Conservation (phyloP, 1,284 basidiomycete species). For the Malassezia furfur region DNA sequence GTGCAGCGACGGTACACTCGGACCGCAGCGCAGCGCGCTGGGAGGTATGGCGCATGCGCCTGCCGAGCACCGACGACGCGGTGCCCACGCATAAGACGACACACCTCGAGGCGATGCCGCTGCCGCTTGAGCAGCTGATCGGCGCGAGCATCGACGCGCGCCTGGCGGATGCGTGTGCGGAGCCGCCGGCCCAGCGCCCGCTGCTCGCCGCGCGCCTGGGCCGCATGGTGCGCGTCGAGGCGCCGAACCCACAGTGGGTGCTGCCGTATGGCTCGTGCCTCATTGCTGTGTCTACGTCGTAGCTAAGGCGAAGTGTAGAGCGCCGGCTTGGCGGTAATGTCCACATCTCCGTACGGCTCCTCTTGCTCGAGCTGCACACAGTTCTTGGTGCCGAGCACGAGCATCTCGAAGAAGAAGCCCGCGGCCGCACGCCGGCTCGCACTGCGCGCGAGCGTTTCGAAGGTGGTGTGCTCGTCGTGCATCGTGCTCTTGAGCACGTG, state of each 20-base stretch:
- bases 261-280: conserved; percentile 13
- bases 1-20: neutral
- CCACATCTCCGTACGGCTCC: conserved; percentile 68
- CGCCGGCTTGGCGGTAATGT: conserved; percentile 68
- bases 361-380: conserved; percentile 70
- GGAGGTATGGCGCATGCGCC: conserved; percentile 17
- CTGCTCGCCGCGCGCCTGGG: conserved; percentile 10
- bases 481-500: conserved; percentile 33
- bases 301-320: conserved; percentile 48
- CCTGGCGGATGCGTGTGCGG: neutral
- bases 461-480: conserved; percentile 51
- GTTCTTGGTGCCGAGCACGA: conserved; percentile 84
- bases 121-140: conserved; percentile 9
- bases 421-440: conserved; percentile 81
- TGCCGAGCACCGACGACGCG: neutral
- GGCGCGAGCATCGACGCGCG: neutral
- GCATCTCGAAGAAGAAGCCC: conserved; percentile 92
- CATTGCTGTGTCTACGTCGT: neutral
- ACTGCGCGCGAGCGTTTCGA: conserved; percentile 65
- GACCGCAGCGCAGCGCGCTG: conserved; percentile 3
- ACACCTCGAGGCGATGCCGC: conserved; percentile 6
- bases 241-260: neutral
- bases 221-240: conserved; percentile 1
- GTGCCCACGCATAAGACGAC: neutral
- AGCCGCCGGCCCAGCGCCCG: conserved; percentile 8